Percentiles rank a stretch among this genome's conserved stretches.
phyloP scores from a whole-genome alignment of 257 asterid genomes.

The Paraleonurus japonicus region DNA sequence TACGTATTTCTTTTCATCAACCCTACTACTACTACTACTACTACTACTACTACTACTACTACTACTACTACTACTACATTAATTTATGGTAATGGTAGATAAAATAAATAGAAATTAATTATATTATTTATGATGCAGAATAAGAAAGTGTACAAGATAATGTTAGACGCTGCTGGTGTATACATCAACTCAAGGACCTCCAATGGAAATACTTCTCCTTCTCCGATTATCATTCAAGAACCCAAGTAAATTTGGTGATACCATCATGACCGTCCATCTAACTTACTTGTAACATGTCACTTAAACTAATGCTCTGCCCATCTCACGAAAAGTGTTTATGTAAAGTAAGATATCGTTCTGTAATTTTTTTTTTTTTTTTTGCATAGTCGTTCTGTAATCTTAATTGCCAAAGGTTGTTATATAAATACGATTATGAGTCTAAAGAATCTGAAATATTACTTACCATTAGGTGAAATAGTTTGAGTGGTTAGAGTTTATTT shows the following conservation, averaged over 20 bases:
- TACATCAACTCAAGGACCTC: constrained; percentile 53
- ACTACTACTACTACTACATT: background rate
- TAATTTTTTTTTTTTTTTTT: too few species aligned
- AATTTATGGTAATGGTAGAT: background rate
- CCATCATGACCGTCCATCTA: background rate
- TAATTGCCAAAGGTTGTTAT: background rate
- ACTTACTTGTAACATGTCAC: background rate
- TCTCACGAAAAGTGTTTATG: constrained; percentile 25
- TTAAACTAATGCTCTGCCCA: constrained; percentile 25
- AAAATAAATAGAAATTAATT: background rate
- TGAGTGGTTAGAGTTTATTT: background rate
- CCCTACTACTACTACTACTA: background rate
- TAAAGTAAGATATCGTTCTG: background rate
- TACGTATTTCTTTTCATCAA: constrained; percentile 28
- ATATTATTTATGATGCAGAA: constrained; percentile 48
- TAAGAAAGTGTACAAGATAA: constrained; percentile 70
- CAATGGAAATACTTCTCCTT: constrained; percentile 18
- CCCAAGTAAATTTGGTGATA: constrained; percentile 25
- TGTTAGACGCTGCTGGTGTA: constrained; percentile 69
- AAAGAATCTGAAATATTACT: background rate
- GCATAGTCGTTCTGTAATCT: background rate
- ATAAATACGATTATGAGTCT: background rate
- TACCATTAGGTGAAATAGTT: background rate
- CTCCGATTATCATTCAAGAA: constrained; percentile 35
- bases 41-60: background rate